phyloP scores from a whole-genome alignment of 768 basidiomycete genomes.

The Tylopilus balloui region DNA sequence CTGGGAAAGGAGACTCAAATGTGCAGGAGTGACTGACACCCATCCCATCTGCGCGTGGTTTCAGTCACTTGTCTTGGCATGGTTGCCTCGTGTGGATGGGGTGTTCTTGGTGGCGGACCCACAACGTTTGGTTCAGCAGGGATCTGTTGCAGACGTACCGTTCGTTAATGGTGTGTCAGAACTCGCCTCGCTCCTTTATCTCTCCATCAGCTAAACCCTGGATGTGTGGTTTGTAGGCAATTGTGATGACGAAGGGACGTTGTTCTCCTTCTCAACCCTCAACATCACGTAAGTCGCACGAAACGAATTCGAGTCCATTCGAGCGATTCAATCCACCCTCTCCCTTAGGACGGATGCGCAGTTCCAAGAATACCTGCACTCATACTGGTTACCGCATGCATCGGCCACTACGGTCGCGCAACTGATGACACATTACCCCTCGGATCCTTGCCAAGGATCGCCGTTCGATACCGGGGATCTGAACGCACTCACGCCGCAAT shows the following conservation, averaged over 20 bases:
- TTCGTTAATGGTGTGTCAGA: slow-evolving; percentile 7
- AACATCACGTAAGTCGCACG: neutral
- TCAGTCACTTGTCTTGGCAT: neutral
- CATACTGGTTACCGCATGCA: slow-evolving; percentile 26
- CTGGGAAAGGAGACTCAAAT: no score
- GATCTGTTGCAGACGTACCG: slow-evolving; percentile 29
- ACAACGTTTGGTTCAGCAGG: slow-evolving; percentile 29
- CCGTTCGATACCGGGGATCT: slow-evolving; percentile 46
- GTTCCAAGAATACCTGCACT: neutral
- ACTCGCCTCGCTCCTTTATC: no score
- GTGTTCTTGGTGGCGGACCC: slow-evolving; percentile 35
- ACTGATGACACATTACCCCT: slow-evolving; percentile 35
- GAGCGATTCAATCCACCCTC: neutral
- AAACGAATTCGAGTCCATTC: no score
- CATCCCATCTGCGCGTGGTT: neutral
- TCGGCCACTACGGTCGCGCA: slow-evolving; percentile 20
- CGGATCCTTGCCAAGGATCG: slow-evolving; percentile 42
- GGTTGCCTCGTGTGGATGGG: slow-evolving; percentile 39
- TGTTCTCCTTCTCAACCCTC: slow-evolving; percentile 29
- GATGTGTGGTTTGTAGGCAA: slow-evolving; percentile 22
- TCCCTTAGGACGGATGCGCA: neutral
- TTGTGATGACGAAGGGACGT: slow-evolving; percentile 41
- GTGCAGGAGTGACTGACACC: no score
- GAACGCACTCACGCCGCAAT: slow-evolving; percentile 45
- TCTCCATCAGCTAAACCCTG: no score